A percentile compares a stretch with the other conserved stretches of the same genome.
Conservation (phyloP, 2,329 filamentous ascomycete species). For the Lasiodiplodia theobromae region DNA sequence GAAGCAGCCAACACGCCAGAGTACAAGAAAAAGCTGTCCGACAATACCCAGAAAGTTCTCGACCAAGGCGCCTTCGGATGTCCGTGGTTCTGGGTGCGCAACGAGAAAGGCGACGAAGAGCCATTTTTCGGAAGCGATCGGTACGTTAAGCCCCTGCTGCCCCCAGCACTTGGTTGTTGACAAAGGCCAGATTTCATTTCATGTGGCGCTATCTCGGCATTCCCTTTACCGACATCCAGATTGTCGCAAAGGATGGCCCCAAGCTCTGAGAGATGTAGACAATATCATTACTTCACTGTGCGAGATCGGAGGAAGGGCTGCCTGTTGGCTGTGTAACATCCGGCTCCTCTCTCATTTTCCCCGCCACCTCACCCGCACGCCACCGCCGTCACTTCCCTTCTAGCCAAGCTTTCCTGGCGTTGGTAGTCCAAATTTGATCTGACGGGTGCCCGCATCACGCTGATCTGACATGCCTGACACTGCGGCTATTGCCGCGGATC, state of each 20-base stretch:
- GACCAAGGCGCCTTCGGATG: slow-evolving; percentile 75
- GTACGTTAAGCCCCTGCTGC: slow-evolving; percentile 43
- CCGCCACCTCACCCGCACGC: slow-evolving; percentile 5
- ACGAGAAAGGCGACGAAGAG: slow-evolving; percentile 58
- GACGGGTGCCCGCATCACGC: slow-evolving; percentile 4
- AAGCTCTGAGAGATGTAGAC: slow-evolving; percentile 39
- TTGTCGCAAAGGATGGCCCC: slow-evolving; percentile 41
- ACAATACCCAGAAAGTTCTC: slow-evolving; percentile 63
- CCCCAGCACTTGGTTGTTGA: neutral
- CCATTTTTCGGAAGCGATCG: slow-evolving; percentile 81
- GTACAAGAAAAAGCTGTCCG: slow-evolving; percentile 62
- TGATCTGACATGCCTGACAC: neutral
- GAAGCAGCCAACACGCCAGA: slow-evolving; percentile 58
- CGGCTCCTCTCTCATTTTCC: neutral
- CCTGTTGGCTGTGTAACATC: slow-evolving; percentile 19
- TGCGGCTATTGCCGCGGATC: slow-evolving; percentile 3
- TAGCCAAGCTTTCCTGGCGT: slow-evolving; percentile 18
- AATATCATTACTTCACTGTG: neutral
- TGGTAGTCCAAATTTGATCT: slow-evolving; percentile 8
- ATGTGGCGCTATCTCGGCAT: slow-evolving; percentile 72
- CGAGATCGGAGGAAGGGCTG: too few relatives aligned
- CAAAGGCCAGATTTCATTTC: slow-evolving; percentile 64
- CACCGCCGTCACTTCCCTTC: neutral
- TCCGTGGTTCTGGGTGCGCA: slow-evolving; percentile 76
- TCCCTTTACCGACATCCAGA: slow-evolving; percentile 62